Conservation (phyloP, 345 rosid genomes). For the Cochlearia excelsa region DNA sequence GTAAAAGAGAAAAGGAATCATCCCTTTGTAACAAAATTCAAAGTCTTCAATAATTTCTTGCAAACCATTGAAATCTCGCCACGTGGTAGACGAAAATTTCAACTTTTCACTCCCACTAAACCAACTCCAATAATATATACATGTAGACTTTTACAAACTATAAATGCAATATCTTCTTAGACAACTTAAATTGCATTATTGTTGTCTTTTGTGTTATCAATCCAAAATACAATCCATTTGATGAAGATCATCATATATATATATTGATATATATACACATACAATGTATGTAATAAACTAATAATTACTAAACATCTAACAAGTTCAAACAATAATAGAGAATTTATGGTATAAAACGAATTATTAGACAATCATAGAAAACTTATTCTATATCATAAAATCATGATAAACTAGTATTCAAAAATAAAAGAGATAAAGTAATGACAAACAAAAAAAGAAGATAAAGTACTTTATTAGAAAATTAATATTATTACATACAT, state of each 20-base stretch:
- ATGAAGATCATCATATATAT: too few relatives aligned
- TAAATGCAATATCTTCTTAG: neutral
- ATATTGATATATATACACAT: too few relatives aligned
- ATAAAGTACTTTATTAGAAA: constrained; percentile 6
- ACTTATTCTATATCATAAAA: too few relatives aligned
- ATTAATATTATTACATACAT: neutral
- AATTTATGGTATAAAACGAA: too few relatives aligned
- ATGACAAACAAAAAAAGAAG: too few relatives aligned
- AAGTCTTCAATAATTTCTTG: constrained; percentile 8
- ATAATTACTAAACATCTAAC: too few relatives aligned
- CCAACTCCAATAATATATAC: constrained; percentile 17
- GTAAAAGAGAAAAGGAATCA: constrained; percentile 17
- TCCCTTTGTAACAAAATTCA: constrained; percentile 4
- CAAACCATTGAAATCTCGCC: constrained; percentile 6
- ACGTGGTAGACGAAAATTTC: neutral
- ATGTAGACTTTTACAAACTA: neutral
- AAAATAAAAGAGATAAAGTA: neutral
- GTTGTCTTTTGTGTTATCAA: neutral
- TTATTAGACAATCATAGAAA: too few relatives aligned
- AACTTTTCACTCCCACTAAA: constrained; percentile 18
- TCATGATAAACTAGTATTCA: neutral
- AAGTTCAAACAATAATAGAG: too few relatives aligned
- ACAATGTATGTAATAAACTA: too few relatives aligned
- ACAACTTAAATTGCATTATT: neutral
- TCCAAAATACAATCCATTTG: neutral